phyloP scores from a whole-genome alignment of 2,329 filamentous ascomycete species.

The Hortaea werneckii region DNA sequence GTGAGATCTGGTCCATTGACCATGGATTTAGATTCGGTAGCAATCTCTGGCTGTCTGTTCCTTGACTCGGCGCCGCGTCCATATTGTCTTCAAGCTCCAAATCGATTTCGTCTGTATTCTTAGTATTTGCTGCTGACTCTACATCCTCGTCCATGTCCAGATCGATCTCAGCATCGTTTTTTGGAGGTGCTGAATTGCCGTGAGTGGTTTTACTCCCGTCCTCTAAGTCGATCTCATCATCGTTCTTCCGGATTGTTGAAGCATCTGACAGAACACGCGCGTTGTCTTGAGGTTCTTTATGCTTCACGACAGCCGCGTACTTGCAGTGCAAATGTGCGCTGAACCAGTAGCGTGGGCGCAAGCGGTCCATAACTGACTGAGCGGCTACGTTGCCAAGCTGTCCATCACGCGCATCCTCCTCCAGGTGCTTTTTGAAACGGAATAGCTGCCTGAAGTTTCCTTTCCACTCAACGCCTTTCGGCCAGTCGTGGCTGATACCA shows the following conservation, averaged over 20 bases:
- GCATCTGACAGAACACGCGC: not conserved
- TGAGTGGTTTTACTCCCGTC: conserved; percentile 3
- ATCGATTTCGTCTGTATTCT: conserved; percentile 35
- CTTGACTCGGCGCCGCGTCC: conserved; percentile 14
- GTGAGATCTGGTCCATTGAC: not conserved
- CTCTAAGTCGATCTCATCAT: conserved; percentile 26
- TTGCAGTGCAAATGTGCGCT: conserved; percentile 83
- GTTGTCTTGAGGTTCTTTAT: conserved; percentile 21
- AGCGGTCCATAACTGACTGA: conserved; percentile 64
- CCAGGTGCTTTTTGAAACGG: conserved; percentile 62
- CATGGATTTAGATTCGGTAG: conserved; percentile 9
- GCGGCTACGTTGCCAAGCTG: conserved; percentile 73
- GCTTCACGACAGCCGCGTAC: conserved; percentile 55
- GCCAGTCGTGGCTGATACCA: conserved; percentile 94
- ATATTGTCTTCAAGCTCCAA: conserved; percentile 25
- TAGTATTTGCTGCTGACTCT: conserved; percentile 11
- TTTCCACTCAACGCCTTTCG: conserved; percentile 66
- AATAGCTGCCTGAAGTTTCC: conserved; percentile 64
- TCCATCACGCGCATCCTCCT: conserved; percentile 63
- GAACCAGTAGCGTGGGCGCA: conserved; percentile 84
- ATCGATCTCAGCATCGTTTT: conserved; percentile 59
- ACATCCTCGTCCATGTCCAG: conserved; percentile 33
- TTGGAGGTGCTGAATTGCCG: conserved; percentile 5
- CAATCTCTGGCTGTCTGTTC: conserved; percentile 16
- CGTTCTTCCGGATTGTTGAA: not conserved